phyloP scores from a whole-genome alignment of 371 early-diverging fungal genomes.

The Lichtheimia ramosa region DNA sequence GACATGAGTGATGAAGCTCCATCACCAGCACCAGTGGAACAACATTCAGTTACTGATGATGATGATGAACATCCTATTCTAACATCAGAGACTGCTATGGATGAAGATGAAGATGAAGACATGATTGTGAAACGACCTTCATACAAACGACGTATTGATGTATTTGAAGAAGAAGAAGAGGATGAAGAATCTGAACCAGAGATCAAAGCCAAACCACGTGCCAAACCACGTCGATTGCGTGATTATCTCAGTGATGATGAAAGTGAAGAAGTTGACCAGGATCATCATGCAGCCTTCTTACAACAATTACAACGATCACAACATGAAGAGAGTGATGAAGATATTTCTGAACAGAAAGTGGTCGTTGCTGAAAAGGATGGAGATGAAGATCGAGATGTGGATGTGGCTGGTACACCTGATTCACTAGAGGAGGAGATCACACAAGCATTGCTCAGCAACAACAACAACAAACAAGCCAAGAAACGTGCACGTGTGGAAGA shows the following conservation, averaged over 20 bases:
- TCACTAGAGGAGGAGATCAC: conserved; percentile 8
- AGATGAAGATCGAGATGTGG: conserved; percentile 7
- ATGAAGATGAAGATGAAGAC: neutral
- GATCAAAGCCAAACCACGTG: neutral
- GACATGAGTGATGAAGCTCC: conserved; percentile 24
- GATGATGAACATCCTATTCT: neutral
- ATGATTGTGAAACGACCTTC: neutral
- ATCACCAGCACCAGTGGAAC: too few relatives aligned
- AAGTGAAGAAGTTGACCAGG: conserved; percentile 28
- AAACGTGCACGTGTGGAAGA: conserved; percentile 21
- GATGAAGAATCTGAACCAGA: neutral
- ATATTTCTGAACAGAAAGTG: neutral
- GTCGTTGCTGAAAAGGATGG: neutral
- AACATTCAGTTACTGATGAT: neutral
- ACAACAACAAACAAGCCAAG: neutral
- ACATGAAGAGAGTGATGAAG: conserved; percentile 18
- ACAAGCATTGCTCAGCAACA: too few relatives aligned
- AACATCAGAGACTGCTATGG: neutral
- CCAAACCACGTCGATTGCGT: conserved; percentile 23
- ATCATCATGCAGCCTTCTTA: conserved; percentile 44
- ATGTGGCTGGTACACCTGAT: conserved; percentile 12
- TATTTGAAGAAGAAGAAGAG: neutral
- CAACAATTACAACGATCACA: conserved; percentile 47
- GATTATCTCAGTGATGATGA: conserved; percentile 54
- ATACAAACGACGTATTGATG: neutral